Evolutionary conservation across 1,139 yeast genomes (phyloP).

Genomic region (Blastobotrys illinoisensis): DNA sequence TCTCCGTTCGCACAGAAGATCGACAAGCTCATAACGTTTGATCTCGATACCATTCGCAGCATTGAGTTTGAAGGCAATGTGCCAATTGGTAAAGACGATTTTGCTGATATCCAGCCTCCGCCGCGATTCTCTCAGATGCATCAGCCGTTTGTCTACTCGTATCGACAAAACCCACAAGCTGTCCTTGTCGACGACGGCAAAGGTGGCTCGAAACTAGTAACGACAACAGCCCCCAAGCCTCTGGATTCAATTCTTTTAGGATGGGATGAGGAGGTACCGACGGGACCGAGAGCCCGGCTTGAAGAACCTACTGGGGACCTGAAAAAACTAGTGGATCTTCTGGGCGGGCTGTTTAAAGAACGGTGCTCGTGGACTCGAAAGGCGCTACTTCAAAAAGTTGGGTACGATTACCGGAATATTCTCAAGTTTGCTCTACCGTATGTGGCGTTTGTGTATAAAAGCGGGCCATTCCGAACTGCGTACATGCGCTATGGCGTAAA

Average conservation of each 20-base stretch:
- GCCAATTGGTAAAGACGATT: constrained; percentile 28
- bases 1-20: constrained; percentile 46
- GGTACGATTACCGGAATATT: constrained; percentile 42
- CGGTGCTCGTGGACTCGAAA: constrained; percentile 87
- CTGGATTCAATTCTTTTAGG: constrained; percentile 36
- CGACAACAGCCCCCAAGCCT: constrained; percentile 30
- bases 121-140: constrained; percentile 73
- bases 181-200: constrained; percentile 50
- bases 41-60: constrained; percentile 36
- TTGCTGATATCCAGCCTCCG: constrained; percentile 78
- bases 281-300: constrained; percentile 40
- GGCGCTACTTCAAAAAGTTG: constrained; percentile 52
- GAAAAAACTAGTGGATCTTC: constrained; percentile 47
- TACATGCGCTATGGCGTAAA: constrained; percentile 75
- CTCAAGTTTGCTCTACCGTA: constrained; percentile 77
- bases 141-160: constrained; percentile 70
- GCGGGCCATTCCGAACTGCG: constrained; percentile 96
- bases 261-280: constrained; percentile 46
- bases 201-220: constrained; percentile 28
- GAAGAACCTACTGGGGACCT: constrained; percentile 31
- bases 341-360: constrained; percentile 50
- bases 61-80: constrained; percentile 31
- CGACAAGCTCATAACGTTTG: constrained; percentile 39
- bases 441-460: constrained; percentile 70
- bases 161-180: constrained; percentile 53